Conservation (phyloP, 116 monocot species). For the Thalassia testudinum region DNA sequence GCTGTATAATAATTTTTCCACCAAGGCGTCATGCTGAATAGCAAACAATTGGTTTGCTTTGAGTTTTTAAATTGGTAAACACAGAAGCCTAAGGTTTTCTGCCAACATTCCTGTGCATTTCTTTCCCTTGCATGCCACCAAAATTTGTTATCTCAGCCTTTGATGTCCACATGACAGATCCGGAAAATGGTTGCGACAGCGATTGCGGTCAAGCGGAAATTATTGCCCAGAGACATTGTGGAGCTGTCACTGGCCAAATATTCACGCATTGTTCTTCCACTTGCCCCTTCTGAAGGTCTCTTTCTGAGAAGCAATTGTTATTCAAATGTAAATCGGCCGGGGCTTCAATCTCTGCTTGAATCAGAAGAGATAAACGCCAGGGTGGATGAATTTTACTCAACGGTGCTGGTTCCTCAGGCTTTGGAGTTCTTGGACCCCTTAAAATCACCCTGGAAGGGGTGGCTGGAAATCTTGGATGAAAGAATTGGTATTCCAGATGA, state of each 20-base stretch:
- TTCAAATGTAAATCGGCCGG: slow-evolving; percentile 30
- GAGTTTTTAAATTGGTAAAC: too few species aligned
- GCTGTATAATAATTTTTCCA: too few species aligned
- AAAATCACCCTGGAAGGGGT: slow-evolving; percentile 65
- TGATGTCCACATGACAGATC: slow-evolving; percentile 27
- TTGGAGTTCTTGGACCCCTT: slow-evolving; percentile 63
- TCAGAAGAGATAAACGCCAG: slow-evolving; percentile 39
- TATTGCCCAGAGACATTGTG: slow-evolving; percentile 59
- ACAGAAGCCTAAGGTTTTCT: too few species aligned
- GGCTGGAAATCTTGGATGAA: slow-evolving; percentile 53
- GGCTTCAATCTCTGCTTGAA: slow-evolving; percentile 40
- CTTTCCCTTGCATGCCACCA: too few species aligned
- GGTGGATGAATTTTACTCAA: slow-evolving; percentile 46
- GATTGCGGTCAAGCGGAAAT: slow-evolving; percentile 67
- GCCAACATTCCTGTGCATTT: too few species aligned
- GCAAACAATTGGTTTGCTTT: too few species aligned
- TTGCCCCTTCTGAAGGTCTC: slow-evolving; percentile 78
- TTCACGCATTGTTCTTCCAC: slow-evolving; percentile 65
- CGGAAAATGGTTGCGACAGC: slow-evolving; percentile 96
- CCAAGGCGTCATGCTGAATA: too few species aligned
- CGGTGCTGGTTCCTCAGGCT: slow-evolving; percentile 42
- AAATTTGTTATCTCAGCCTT: too few species aligned
- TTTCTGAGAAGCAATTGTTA: slow-evolving; percentile 47
- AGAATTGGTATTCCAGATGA: slow-evolving; percentile 41
- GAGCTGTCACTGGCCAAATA: slow-evolving; percentile 65